Evolutionary conservation across 176 grass and related monocot species (phyloP), one percentile per base, ranked within the genome.

Genomic region (Secale cereale): DNA sequence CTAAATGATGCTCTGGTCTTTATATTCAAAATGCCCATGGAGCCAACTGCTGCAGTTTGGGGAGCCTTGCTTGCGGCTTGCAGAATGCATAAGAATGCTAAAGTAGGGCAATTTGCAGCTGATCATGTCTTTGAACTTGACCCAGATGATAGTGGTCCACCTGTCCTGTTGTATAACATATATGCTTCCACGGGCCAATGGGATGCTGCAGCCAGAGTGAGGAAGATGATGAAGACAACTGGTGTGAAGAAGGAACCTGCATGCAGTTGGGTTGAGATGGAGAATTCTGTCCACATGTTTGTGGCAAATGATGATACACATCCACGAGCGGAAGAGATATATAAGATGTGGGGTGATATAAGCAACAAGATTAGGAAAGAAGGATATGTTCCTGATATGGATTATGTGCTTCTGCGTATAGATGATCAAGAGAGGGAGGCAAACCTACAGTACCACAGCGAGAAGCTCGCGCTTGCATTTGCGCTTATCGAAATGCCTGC

Each of bases 391-490:
- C 93, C 93, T 72, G 84, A 94, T 62, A 90, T 83, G 19, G 80
- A 78, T 88, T 78, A 81, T 74, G 93, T 90, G 43, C 85, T 92
- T 78, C 68, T 88, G 50, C 78, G 83, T 9, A 77, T 83, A 27
- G 88, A 94, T 65, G 85, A 86, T 20, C 90, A 81, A 74, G 87
- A 94, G 32, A 90, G 85, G 75, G 85, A 86, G 63, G 70, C 69
- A 74, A 90, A 88, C 30, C 83, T 94, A n/a, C 90, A 92, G 80
- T 94, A 90, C 71, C 93, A 92, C 27, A 90, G 93, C 2, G 93
- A 94, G 90, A 94, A 90, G 82, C 87, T 94, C 33, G 93, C 93
- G 11, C 90, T 94, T 36, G 85, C 93, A 35, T 94, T 94, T 88
- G 87, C 90, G 29, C 25, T 94, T 43, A 87, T 92, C 74, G 88